phyloP scores from a whole-genome alignment of 2,329 filamentous ascomycete species.

The Aspergillus ochraceoroseus region DNA sequence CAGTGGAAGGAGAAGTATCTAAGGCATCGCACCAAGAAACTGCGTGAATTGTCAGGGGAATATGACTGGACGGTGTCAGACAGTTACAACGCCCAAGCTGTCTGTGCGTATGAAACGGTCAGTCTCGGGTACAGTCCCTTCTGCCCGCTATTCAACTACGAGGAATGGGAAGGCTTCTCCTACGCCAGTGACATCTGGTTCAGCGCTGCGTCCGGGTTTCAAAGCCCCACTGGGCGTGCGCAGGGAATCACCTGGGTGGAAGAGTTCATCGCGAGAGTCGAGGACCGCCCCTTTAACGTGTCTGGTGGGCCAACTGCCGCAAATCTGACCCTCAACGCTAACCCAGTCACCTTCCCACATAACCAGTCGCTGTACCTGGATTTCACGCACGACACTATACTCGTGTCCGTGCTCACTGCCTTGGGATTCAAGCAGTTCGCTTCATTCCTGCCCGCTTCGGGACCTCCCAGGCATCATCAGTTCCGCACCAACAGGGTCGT shows the following conservation, averaged over 20 bases:
- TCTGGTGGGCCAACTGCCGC: constrained; percentile 43
- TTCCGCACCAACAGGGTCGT: constrained; percentile 64
- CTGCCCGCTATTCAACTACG: constrained; percentile 68
- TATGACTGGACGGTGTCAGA: constrained; percentile 62
- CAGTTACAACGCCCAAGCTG: constrained; percentile 62
- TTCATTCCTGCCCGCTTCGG: constrained; percentile 52
- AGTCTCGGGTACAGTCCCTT: constrained; percentile 69
- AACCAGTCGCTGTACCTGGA: constrained; percentile 71
- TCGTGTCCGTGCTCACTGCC: constrained; percentile 63
- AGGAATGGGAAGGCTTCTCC: constrained; percentile 68
- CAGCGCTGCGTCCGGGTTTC: constrained; percentile 57
- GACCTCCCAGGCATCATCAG: constrained; percentile 46
- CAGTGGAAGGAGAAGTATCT: constrained; percentile 64
- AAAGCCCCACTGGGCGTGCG: constrained; percentile 62
- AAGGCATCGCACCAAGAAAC: constrained; percentile 57
- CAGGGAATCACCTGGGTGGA: constrained; percentile 70
- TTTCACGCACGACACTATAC: constrained; percentile 73
- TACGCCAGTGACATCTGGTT: constrained; percentile 67
- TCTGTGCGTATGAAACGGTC: constrained; percentile 76
- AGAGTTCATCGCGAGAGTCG: constrained; percentile 65
- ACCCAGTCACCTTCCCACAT: constrained; percentile 63
- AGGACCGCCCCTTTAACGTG: constrained; percentile 23
- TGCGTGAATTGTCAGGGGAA: constrained; percentile 52
- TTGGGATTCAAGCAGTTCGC: constrained; percentile 68
- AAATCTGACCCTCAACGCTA: constrained; percentile 46